Base-by-base conservation (phyloP, 495 filamentous ascomycete genomes). In the Trichoderma parareesei region DNA sequence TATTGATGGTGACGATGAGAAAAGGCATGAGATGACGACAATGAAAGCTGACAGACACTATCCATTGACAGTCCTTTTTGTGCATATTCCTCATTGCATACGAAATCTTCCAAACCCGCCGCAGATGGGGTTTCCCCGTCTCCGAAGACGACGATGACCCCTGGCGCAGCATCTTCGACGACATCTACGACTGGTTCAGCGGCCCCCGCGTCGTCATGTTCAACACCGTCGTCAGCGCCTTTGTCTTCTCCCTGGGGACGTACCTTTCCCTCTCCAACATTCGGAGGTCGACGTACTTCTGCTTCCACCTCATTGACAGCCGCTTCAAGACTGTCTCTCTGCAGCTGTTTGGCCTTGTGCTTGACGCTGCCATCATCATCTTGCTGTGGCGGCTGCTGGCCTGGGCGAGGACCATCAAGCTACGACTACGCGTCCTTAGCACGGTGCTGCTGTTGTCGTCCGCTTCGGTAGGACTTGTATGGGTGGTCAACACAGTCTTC, bases 331-430 rank as follows among this genome's bases (percentile, higher is more conserved):
- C 73, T 5, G 61, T 75, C 7, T 63, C 70, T 13, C 63, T 73
- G 0, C 79, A 82, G 62, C 75, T 73, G 69, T 4, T 69, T 41
- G 75, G 77, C 18, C 68, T 82, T n/a, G 44, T 75, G 27, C 69
- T 76, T 37, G 79, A 82, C 65, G 72, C 74, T 9, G 49, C 67
- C 62, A 76, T 81, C 65, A 64, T 74, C 62, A 67, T 78, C 27
- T 65, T 78, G 27, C 27, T 68, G 5, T 81, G 79, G 78, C 75
- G 78, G 14, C 71, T 80, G 11, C 70, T 82, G n/a, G 76, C 77
- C 46, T 80, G 78, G 78, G 67, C 75, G 7, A 69, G 78, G 46
- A 79, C 79, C 0, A 78, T 76, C 27, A 78, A 74, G 60, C 69
- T 82, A 37, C 73, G 69, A 61, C 79, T 38, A 20, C 76, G 18